These are phyloP conservation scores for Lactarius indigo DNA, from an alignment of 768 basidiomycete species.

Conservation along the genomic window DNA sequence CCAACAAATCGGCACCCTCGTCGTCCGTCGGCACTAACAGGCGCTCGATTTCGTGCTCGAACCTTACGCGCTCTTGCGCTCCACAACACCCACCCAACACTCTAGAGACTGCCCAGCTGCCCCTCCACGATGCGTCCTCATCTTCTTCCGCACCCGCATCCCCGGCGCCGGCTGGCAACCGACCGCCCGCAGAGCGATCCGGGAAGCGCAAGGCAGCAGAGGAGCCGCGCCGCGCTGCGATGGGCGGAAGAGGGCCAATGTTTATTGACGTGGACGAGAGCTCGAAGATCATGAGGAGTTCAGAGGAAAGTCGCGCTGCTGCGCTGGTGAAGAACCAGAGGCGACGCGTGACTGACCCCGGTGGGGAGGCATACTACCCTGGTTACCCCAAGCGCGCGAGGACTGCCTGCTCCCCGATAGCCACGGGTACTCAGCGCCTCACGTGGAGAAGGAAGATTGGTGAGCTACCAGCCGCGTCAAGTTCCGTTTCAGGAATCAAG, in stretches of 20 bases:
- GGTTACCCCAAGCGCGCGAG: not conserved
- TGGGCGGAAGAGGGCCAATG: not conserved
- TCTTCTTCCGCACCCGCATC: not conserved
- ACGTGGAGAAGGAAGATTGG: conserved; percentile 3
- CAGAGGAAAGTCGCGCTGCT: not conserved
- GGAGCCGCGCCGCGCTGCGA: not conserved
- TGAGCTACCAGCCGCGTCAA: not conserved
- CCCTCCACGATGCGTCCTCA: not conserved
- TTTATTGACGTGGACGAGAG: not conserved
- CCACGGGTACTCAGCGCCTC: not conserved
- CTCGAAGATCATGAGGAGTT: not conserved
- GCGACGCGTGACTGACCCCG: conserved; percentile 2
- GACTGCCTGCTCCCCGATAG: not conserved
- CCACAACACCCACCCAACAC: too few species aligned
- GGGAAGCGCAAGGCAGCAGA: conserved; percentile 4
- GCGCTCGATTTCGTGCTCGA: not conserved
- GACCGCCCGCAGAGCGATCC: not conserved
- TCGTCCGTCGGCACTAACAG: not conserved
- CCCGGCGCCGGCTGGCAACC: not conserved
- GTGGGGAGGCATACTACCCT: not conserved
- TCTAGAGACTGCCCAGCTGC: not conserved
- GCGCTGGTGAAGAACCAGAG: not conserved
- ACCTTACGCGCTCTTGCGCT: not conserved
- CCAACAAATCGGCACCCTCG: not conserved
- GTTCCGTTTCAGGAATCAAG: not conserved